Conservation (phyloP, 108 stramenopile genomes). For the Stephanodiscus triporus region DNA sequence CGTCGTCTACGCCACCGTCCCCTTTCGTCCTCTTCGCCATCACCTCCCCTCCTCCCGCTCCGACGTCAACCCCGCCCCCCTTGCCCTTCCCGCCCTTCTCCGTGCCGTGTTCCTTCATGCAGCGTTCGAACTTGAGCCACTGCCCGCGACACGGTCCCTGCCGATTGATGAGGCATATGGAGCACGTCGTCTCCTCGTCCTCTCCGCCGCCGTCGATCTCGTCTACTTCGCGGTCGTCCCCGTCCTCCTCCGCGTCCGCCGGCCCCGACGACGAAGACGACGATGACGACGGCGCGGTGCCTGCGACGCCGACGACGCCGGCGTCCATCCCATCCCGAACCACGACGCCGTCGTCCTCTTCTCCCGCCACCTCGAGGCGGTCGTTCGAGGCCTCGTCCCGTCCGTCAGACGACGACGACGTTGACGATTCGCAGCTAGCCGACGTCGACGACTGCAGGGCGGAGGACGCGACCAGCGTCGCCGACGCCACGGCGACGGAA, state of each 20-base stretch:
- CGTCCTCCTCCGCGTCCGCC: conserved; percentile 30
- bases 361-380: not conserved
- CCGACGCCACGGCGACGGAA: no score
- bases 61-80: not conserved
- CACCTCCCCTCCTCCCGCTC: not conserved
- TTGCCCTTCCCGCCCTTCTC: conserved; percentile 35
- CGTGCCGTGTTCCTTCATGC: conserved; percentile 76
- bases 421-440: not conserved
- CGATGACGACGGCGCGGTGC: not conserved
- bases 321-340: conserved; percentile 40
- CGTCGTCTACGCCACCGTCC: not conserved
- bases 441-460: not conserved
- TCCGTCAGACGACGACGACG: not conserved
- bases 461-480: no score
- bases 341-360: not conserved
- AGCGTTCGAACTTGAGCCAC: conserved; percentile 85
- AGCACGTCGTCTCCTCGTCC: conserved; percentile 82
- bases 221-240: conserved; percentile 43
- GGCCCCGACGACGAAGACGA: not conserved
- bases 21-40: not conserved
- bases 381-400: not conserved
- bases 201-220: conserved; percentile 73
- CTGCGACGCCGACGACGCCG: conserved; percentile 2
- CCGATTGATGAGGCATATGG: conserved; percentile 84
- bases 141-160: conserved; percentile 85